These are phyloP conservation scores for Pseudogymnoascus sp. DNA, from an alignment of 2,329 filamentous ascomycete genomes.

Conservation along the genomic window DNA sequence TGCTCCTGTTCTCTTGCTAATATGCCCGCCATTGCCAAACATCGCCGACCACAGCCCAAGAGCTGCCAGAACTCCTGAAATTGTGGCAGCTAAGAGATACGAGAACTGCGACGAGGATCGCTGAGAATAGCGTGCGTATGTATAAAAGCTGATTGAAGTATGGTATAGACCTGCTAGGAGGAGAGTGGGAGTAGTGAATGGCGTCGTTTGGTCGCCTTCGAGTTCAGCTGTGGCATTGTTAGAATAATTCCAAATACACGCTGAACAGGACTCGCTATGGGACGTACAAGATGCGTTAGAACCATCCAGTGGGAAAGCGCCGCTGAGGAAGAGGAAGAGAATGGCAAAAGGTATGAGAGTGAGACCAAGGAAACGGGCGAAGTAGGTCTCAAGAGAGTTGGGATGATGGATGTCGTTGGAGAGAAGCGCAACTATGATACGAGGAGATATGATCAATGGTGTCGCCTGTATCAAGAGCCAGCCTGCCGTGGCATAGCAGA, in stretches of 20 bases:
- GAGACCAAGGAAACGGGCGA: constrained; percentile 52
- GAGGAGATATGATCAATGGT: constrained; percentile 49
- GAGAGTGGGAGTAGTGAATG: constrained; percentile 52
- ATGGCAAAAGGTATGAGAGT: constrained; percentile 48
- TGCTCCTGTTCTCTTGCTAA: constrained; percentile 55
- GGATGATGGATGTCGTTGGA: constrained; percentile 47
- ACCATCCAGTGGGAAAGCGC: constrained; percentile 50
- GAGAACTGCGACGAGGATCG: constrained; percentile 35
- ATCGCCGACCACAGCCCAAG: constrained; percentile 51
- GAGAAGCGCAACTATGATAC: constrained; percentile 51
- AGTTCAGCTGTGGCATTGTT: constrained; percentile 34
- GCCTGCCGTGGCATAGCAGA: constrained; percentile 43
- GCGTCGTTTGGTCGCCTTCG: constrained; percentile 39
- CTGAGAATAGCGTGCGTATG: constrained; percentile 50
- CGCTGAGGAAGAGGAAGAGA: constrained; percentile 53
- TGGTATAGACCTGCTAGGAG: constrained; percentile 53
- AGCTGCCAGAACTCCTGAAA: constrained; percentile 41
- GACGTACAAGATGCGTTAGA: constrained; percentile 25
- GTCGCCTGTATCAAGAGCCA: constrained; percentile 41
- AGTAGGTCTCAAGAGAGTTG: constrained; percentile 53
- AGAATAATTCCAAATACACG: not conserved
- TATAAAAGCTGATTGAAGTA: constrained; percentile 44
- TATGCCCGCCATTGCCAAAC: constrained; percentile 44
- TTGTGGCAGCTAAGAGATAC: constrained; percentile 45
- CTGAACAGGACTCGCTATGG: not conserved